Percentiles rank a stretch among this genome's conserved stretches.
Evolutionary conservation across 768 basidiomycete genomes (phyloP).

Genomic region (Hygrocybe coccinea): DNA sequence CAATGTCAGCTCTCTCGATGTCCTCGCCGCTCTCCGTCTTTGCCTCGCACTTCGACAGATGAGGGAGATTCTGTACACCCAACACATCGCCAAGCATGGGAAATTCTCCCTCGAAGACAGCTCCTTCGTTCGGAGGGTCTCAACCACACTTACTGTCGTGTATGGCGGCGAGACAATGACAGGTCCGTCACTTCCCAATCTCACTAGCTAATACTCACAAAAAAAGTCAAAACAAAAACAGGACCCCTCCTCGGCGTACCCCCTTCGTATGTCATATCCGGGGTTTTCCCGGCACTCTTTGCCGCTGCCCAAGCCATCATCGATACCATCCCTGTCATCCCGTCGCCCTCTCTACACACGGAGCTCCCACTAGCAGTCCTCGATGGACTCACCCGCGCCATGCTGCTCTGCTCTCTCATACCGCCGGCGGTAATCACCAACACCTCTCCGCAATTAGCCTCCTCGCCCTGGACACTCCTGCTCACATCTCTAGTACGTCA

Average conservation of each 20-base stretch:
- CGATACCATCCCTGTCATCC: constrained; percentile 54
- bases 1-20: constrained; percentile 55
- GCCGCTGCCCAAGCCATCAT: constrained; percentile 55
- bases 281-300: constrained; percentile 60
- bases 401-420: constrained; percentile 73
- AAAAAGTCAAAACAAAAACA: too few species aligned
- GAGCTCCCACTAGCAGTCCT: constrained; percentile 72
- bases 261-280: constrained; percentile 78
- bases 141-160: constrained; percentile 60
- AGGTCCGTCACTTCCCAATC: constrained; percentile 37
- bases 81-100: constrained; percentile 37
- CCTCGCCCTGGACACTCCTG: constrained; percentile 74
- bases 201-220: constrained; percentile 5
- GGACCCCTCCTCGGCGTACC: constrained; percentile 60
- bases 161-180: constrained; percentile 74
- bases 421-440: constrained; percentile 61
- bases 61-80: constrained; percentile 43
- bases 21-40: constrained; percentile 62
- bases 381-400: constrained; percentile 75
- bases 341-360: constrained; percentile 43
- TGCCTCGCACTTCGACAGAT: constrained; percentile 67
- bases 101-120: constrained; percentile 24
- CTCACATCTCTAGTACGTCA: constrained; percentile 62
- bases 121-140: constrained; percentile 31
- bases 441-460: constrained; percentile 43